phyloP scores from a whole-genome alignment of 176 grass and related monocot genomes.

The Musa beccarii region DNA sequence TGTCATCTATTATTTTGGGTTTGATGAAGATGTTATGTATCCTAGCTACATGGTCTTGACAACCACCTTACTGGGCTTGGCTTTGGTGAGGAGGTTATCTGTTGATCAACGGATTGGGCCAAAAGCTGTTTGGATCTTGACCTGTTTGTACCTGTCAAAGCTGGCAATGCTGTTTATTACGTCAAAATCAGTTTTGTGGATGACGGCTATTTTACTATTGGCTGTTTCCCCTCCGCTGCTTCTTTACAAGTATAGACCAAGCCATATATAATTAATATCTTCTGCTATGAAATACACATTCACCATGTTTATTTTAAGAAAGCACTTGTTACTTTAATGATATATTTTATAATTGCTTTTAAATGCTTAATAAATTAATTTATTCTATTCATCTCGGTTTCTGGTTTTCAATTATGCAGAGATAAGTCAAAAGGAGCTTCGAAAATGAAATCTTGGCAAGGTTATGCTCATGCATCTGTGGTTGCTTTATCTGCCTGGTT shows the following conservation, averaged over 20 bases:
- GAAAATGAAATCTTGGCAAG: slow-evolving; percentile 89
- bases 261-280: slow-evolving; percentile 12
- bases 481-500: slow-evolving; percentile 79
- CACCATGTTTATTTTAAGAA: background rate
- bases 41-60: slow-evolving; percentile 88
- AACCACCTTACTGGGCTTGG: slow-evolving; percentile 75
- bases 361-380: background rate
- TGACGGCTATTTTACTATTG: slow-evolving; percentile 78
- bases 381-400: slow-evolving; percentile 9
- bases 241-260: slow-evolving; percentile 73
- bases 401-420: slow-evolving; percentile 27
- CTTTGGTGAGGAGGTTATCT: slow-evolving; percentile 76
- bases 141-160: slow-evolving; percentile 85
- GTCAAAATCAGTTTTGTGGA: slow-evolving; percentile 84
- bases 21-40: slow-evolving; percentile 86
- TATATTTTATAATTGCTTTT: background rate
- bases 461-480: slow-evolving; percentile 83
- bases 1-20: slow-evolving; percentile 90
- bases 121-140: slow-evolving; percentile 90
- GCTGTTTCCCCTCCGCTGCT: slow-evolving; percentile 84
- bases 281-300: background rate
- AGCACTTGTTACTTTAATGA: background rate
- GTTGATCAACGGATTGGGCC: slow-evolving; percentile 62
- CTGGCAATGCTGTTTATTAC: slow-evolving; percentile 91
- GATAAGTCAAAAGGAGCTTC: slow-evolving; percentile 80